These are phyloP conservation scores for Hepatocystis sp. DNA, from an alignment of 169 alveolate genomes.

Conservation along the genomic window DNA sequence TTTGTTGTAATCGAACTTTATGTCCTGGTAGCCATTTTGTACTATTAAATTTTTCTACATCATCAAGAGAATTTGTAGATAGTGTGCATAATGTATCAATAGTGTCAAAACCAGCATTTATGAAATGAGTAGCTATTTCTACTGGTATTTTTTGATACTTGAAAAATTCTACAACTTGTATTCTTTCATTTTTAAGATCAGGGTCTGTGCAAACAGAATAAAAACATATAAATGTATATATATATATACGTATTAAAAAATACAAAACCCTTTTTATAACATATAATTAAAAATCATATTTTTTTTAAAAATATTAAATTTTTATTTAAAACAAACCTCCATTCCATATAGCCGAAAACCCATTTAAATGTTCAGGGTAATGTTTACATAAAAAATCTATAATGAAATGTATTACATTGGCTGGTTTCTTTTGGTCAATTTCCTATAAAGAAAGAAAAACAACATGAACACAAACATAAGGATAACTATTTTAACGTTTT, in stretches of 20 bases:
- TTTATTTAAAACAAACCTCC: constrained; percentile 76
- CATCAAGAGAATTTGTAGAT: constrained; percentile 88
- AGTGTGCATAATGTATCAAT: constrained; percentile 89
- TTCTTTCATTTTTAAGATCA: constrained; percentile 87
- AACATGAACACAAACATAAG: background rate
- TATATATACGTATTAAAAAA: background rate
- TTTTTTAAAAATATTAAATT: constrained; percentile 1
- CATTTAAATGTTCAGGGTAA: constrained; percentile 86
- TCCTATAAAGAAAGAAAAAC: constrained; percentile 74
- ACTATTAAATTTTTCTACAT: constrained; percentile 87
- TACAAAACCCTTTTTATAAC: no score
- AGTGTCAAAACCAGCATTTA: constrained; percentile 92
- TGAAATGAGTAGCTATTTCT: constrained; percentile 89
- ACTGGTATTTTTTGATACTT: constrained; percentile 88
- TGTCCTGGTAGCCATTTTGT: constrained; percentile 93
- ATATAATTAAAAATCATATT: no score
- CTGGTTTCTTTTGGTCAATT: constrained; percentile 80
- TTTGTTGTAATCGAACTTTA: constrained; percentile 84
- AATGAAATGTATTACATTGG: constrained; percentile 81
- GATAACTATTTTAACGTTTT: background rate
- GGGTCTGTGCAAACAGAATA: constrained; percentile 81
- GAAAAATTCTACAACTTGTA: constrained; percentile 89
- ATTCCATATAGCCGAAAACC: constrained; percentile 83
- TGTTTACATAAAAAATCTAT: constrained; percentile 86
- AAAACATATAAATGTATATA: constrained; percentile 2